phyloP scores from a whole-genome alignment of 2,329 filamentous ascomycete species.

The Aspergillus sojae region DNA sequence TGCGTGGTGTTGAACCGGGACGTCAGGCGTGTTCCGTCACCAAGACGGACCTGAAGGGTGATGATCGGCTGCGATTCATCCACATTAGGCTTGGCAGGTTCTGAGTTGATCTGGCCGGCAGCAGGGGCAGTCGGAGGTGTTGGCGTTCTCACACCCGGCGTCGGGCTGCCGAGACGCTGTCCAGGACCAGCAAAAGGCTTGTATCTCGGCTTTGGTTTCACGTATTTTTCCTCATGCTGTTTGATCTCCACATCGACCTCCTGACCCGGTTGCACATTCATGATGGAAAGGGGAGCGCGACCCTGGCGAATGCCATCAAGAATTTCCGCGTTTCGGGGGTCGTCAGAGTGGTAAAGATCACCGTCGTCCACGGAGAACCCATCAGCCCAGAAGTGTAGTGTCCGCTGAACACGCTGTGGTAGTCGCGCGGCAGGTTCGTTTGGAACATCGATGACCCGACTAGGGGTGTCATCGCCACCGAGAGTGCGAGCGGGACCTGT shows the following conservation, averaged over 20 bases:
- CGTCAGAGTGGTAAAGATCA: constrained; percentile 63
- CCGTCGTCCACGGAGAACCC: constrained; percentile 70
- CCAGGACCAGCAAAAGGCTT: constrained; percentile 64
- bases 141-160: constrained; percentile 53
- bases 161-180: constrained; percentile 65
- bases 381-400: constrained; percentile 66
- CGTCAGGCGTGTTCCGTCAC: constrained; percentile 62
- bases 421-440: constrained; percentile 43
- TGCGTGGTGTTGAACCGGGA: constrained; percentile 68
- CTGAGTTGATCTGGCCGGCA: constrained; percentile 22
- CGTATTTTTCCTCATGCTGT: constrained; percentile 66
- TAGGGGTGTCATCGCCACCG: constrained; percentile 65
- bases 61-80: constrained; percentile 61
- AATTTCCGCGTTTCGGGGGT: constrained; percentile 63
- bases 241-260: constrained; percentile 67
- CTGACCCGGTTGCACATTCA: constrained; percentile 64
- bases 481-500: constrained; percentile 65
- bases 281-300: constrained; percentile 63
- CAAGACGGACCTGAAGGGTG: constrained; percentile 64
- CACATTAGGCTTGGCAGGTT: constrained; percentile 49
- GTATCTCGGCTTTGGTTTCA: constrained; percentile 65
- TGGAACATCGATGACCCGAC: constrained; percentile 58
- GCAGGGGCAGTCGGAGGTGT: constrained; percentile 34
- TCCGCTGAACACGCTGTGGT: constrained; percentile 58
- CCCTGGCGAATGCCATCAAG: constrained; percentile 66